A percentile compares a stretch with the other conserved stretches of the same genome.
phyloP scores from a whole-genome alignment of 2,329 filamentous ascomycete genomes.

The Ophiocordyceps camponoti-saundersi region DNA sequence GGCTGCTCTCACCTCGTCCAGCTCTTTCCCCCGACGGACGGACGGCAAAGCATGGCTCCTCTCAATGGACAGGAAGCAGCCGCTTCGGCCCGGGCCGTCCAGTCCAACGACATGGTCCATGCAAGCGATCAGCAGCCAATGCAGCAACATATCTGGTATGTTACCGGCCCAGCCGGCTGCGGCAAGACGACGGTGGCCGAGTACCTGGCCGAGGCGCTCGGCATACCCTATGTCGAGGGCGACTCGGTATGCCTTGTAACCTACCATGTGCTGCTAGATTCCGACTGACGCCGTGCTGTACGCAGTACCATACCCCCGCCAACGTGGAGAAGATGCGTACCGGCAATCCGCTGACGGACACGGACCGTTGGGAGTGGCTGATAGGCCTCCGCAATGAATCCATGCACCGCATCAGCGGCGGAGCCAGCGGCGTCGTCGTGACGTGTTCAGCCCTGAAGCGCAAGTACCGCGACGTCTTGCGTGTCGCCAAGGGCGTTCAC shows the following conservation, averaged over 20 bases:
- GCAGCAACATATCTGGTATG: slow-evolving; percentile 60
- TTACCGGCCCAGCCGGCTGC: slow-evolving; percentile 64
- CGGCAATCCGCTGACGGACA: slow-evolving; percentile 73
- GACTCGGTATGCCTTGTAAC: slow-evolving; percentile 40
- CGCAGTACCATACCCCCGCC: slow-evolving; percentile 53
- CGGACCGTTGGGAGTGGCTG: slow-evolving; percentile 96
- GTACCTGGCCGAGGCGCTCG: slow-evolving; percentile 42
- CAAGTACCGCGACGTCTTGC: slow-evolving; percentile 88
- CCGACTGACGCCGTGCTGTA: not conserved
- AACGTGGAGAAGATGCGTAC: slow-evolving; percentile 86
- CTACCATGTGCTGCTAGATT: not conserved
- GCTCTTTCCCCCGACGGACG: too few species aligned
- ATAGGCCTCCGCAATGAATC: slow-evolving; percentile 57
- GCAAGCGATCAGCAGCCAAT: slow-evolving; percentile 6
- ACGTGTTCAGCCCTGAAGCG: slow-evolving; percentile 94
- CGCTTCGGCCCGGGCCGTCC: too few species aligned
- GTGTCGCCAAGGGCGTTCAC: slow-evolving; percentile 62
- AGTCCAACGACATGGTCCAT: too few species aligned
- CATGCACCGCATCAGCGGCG: slow-evolving; percentile 34
- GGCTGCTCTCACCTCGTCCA: too few species aligned
- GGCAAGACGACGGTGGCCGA: slow-evolving; percentile 64
- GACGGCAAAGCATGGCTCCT: too few species aligned
- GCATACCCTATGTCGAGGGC: slow-evolving; percentile 58
- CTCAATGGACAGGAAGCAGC: too few species aligned
- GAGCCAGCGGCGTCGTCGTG: slow-evolving; percentile 65